Evolutionary conservation across 2,329 filamentous ascomycete species (phyloP).

Genomic region (Ophiostoma sp.): DNA sequence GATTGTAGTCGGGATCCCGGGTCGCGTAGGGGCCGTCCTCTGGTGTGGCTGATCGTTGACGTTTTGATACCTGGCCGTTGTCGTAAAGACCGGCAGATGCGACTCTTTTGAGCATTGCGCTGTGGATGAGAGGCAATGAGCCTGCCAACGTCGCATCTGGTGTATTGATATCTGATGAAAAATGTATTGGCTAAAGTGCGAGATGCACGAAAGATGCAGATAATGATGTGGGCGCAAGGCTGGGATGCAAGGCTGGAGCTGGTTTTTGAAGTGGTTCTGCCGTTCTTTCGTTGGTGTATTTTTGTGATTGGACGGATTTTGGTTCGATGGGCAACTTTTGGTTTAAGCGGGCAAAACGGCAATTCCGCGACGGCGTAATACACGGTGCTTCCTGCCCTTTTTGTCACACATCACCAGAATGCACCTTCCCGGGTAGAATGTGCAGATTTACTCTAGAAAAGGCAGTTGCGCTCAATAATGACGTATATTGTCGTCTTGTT

Average conservation of each 20-base stretch:
- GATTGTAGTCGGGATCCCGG: not conserved
- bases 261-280: not conserved
- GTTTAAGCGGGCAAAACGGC: not conserved
- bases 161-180: not conserved
- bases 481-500: too few species aligned
- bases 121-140: not conserved
- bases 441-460: too few species aligned
- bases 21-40: not conserved
- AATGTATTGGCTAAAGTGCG: not conserved
- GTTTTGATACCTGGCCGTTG: not conserved
- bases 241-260: not conserved
- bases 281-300: not conserved
- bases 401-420: not conserved
- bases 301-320: constrained; percentile 9
- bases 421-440: not conserved
- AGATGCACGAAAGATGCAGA: not conserved
- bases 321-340: not conserved
- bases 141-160: not conserved
- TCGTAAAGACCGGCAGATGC: not conserved
- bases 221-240: not conserved
- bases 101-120: not conserved
- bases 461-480: not conserved
- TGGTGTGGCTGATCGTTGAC: not conserved
- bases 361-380: not conserved
- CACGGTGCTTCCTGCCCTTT: not conserved